A percentile compares a stretch with the other conserved stretches of the same genome.
These are phyloP conservation scores for Prunus dulcis DNA, from an alignment of 306 rosid species.

Conservation along the genomic window DNA sequence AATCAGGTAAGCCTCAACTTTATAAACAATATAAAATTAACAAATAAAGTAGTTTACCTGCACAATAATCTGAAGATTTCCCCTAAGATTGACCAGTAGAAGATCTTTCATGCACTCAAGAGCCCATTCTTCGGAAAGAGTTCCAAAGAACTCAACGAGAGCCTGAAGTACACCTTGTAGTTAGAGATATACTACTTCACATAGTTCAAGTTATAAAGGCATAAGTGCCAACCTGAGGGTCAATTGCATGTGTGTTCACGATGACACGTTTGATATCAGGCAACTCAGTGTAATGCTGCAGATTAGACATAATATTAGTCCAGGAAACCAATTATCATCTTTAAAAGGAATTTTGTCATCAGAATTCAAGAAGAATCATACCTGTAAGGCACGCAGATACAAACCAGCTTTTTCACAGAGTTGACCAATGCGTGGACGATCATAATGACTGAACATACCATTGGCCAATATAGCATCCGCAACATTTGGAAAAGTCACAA, in stretches of 20 bases:
- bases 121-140: constrained; percentile 94
- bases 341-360: background rate
- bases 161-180: constrained; percentile 51
- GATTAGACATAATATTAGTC: constrained; percentile 19
- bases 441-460: constrained; percentile 98
- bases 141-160: constrained; percentile 94
- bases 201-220: constrained; percentile 16
- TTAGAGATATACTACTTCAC: constrained; percentile 17
- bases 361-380: constrained; percentile 31
- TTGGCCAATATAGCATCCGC: constrained; percentile 99
- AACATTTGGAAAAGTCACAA: constrained; percentile 93
- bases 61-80: constrained; percentile 97
- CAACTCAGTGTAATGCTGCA: constrained; percentile 95
- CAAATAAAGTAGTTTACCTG: constrained; percentile 49
- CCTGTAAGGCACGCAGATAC: constrained; percentile 91
- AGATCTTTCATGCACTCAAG: constrained; percentile 99
- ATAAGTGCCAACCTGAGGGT: constrained; percentile 71
- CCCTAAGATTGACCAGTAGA: constrained; percentile 91
- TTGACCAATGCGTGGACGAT: constrained; percentile 93
- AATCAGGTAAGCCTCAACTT: constrained; percentile 22
- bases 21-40: background rate
- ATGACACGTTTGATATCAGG: constrained; percentile 96
- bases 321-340: constrained; percentile 13
- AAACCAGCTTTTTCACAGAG: constrained; percentile 98
- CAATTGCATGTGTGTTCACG: constrained; percentile 98